These are phyloP conservation scores for Populus trichocarpa DNA, from an alignment of 441 rosid species.

Conservation along the genomic window DNA sequence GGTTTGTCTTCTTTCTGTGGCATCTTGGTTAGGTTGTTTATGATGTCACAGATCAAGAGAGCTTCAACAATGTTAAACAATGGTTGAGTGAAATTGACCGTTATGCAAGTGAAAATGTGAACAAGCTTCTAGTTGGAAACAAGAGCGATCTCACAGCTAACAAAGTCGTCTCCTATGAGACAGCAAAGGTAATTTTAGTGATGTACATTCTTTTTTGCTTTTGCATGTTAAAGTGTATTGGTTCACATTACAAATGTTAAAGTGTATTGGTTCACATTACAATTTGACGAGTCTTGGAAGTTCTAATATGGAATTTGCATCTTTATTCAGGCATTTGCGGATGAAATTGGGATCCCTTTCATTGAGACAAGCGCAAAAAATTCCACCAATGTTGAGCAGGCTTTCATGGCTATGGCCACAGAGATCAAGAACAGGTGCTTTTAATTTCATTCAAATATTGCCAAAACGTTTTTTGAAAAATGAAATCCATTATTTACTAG, in stretches of 20 bases:
- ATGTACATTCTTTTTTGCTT: not conserved
- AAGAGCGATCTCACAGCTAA: slow-evolving; percentile 72
- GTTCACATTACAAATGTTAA: not conserved
- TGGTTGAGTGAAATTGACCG: slow-evolving; percentile 84
- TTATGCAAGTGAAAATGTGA: slow-evolving; percentile 81
- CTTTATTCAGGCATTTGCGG: slow-evolving; percentile 64
- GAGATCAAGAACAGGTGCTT: slow-evolving; percentile 63
- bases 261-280: not conserved
- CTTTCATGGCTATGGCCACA: slow-evolving; percentile 86
- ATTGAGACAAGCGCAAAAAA: slow-evolving; percentile 78
- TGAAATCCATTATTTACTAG: not conserved
- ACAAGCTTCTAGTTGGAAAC: slow-evolving; percentile 84
- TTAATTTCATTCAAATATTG: not conserved
- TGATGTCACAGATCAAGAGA: slow-evolving; percentile 81
- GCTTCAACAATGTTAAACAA: slow-evolving; percentile 83
- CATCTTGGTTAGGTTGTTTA: slow-evolving; percentile 52
- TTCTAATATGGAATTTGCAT: not conserved
- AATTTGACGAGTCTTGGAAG: not conserved
- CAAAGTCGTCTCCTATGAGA: slow-evolving; percentile 69
- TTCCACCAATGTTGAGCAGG: slow-evolving; percentile 72
- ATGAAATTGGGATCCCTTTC: slow-evolving; percentile 78
- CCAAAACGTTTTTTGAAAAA: not conserved
- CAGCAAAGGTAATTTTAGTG: slow-evolving; percentile 51
- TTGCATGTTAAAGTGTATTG: not conserved
- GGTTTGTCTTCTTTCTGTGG: slow-evolving; percentile 15